Evolutionary conservation across 176 grass and related monocot genomes (phyloP), one percentile per base, ranked within the genome.

Genomic region (Oryza rufipogon): DNA sequence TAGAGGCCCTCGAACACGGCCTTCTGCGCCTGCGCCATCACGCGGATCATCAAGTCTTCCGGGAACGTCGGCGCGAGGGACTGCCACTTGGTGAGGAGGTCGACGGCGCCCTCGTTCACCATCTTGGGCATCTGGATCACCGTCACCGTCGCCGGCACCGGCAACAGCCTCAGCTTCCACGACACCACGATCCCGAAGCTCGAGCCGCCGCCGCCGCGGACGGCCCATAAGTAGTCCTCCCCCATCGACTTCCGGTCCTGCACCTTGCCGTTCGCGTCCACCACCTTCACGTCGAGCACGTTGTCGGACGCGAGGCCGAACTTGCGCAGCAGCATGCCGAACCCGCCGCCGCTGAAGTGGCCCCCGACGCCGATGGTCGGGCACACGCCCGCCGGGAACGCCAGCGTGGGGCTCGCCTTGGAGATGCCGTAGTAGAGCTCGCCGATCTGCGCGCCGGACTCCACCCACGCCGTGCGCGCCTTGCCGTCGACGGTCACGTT

Each of bases 331-430:
- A 94, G 10, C 34, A 83, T 66, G 7, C 88, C 89, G 3, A 88
- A 68, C 22, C 89, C 88, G 42, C 92, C 89, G 45, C 92, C 91
- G 38, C 78, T 87, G 41, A 93, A 52, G 58, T 87, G 60, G 16
- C 91, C 91, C 12, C 91, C 88, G 0, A 88, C 75, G 67, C 89
- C 85, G 39, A 94, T 80, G 2, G 92, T 87, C 63, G 79, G 74
- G 38, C 86, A 91, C 33, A 85, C 75, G 67, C 89, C 92, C 0
- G 78, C 86, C 10, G 89, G 79, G 78, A 91, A 91, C 5, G 72
- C 83, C 5, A 86, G 67, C 11, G 11, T 39, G 12, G 22, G 16
- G 49, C 70, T 91, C 8, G 16, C 64, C 56, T 71, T 77, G 17
- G 61, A 60, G 41, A 91, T 89, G 19, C 20, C 45, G 68, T 88